A percentile compares a stretch with the other conserved stretches of the same genome.
Conservation (phyloP, 306 rosid species). For the Vigna angularis region DNA sequence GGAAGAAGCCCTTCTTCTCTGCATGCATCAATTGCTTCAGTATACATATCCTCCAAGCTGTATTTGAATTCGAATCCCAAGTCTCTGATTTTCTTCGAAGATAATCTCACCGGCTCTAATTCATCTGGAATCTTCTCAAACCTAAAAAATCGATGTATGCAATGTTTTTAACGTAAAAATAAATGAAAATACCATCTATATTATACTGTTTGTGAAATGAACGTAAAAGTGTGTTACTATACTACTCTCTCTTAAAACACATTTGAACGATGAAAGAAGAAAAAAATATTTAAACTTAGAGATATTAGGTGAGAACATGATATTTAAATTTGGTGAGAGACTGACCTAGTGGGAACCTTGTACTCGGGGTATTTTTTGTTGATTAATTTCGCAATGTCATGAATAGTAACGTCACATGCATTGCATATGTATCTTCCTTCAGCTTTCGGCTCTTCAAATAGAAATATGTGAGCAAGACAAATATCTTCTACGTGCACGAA, state of each 20-base stretch:
- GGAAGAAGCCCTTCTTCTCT: constrained; percentile 58
- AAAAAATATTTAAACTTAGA: too few species aligned
- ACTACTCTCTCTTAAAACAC: too few species aligned
- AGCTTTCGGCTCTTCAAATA: constrained; percentile 58
- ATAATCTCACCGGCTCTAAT: constrained; percentile 56
- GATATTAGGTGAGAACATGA: too few species aligned
- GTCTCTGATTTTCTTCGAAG: constrained; percentile 69
- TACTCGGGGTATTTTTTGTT: constrained; percentile 65
- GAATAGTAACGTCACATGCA: constrained; percentile 63
- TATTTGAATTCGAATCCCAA: constrained; percentile 75
- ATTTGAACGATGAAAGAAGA: too few species aligned
- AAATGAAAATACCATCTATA: too few species aligned
- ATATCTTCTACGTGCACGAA: constrained; percentile 74
- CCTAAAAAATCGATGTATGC: constrained; percentile 42
- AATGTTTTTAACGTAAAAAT: too few species aligned
- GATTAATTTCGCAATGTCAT: constrained; percentile 62
- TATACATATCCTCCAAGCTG: constrained; percentile 73
- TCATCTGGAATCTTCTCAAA: constrained; percentile 67
- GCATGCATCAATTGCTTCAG: constrained; percentile 66
- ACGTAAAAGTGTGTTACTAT: too few species aligned
- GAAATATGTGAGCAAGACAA: constrained; percentile 65
- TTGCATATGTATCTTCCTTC: constrained; percentile 71
- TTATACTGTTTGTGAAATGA: too few species aligned
- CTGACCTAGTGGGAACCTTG: constrained; percentile 68
- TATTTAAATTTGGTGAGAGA: neutral